Evolutionary conservation across 2,329 filamentous ascomycete genomes (phyloP).

Genomic region (Mollisia scopiformis): DNA sequence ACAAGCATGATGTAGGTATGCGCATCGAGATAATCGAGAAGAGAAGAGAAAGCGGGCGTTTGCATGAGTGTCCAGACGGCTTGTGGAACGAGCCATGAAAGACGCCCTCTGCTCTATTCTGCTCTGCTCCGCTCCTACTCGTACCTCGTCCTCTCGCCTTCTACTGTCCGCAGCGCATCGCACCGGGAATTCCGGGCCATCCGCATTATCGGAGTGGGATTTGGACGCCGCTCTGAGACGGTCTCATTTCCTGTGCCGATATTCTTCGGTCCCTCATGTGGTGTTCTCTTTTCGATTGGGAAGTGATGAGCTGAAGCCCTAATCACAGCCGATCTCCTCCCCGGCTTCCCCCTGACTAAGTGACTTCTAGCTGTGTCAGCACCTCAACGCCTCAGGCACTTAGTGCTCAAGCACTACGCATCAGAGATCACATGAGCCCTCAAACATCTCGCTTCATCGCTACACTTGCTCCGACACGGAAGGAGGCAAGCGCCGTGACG

Average conservation of each 20-base stretch:
- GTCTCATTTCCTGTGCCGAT: too few relatives aligned
- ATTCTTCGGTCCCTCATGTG: too few relatives aligned
- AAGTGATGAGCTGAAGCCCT: background rate
- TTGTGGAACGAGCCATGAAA: too few relatives aligned
- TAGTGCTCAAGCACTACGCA: conserved; percentile 4
- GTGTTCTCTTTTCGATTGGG: background rate
- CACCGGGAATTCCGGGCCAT: background rate
- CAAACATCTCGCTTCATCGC: conserved; percentile 3
- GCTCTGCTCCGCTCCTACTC: background rate
- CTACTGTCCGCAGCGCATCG: background rate
- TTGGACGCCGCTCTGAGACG: too few relatives aligned
- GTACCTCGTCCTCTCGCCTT: too few relatives aligned
- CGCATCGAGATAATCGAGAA: background rate
- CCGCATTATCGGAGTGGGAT: too few relatives aligned
- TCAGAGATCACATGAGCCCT: conserved; percentile 9
- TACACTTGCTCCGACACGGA: background rate
- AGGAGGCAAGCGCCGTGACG: background rate
- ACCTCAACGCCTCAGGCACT: background rate
- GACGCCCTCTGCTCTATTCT: background rate
- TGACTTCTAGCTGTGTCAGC: background rate
- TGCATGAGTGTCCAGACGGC: too few relatives aligned
- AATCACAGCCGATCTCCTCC: background rate
- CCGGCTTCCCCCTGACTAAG: conserved; percentile 1
- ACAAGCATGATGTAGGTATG: background rate
- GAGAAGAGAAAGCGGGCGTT: too few relatives aligned